Evolutionary conservation across 441 rosid genomes (phyloP).

Genomic region (Lepidium campestre): DNA sequence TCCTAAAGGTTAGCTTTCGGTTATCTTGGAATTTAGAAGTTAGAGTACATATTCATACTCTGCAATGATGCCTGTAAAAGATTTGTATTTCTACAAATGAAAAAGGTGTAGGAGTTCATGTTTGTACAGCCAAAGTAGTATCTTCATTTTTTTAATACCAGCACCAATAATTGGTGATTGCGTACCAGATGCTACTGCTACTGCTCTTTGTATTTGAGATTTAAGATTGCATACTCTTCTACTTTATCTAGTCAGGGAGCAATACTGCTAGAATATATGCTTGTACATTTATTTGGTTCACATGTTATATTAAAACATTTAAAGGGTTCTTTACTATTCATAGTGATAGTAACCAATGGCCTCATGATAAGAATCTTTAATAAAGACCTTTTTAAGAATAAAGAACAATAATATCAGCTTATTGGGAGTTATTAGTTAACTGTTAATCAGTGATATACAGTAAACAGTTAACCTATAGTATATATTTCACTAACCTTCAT

Average conservation of each 20-base stretch:
- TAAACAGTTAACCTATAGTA: neutral
- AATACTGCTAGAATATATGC: slow-evolving; percentile 31
- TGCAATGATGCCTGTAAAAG: slow-evolving; percentile 15
- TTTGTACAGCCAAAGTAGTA: slow-evolving; percentile 1
- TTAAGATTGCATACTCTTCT: slow-evolving; percentile 9
- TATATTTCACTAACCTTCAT: neutral
- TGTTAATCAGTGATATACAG: neutral
- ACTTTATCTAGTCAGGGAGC: slow-evolving; percentile 34
- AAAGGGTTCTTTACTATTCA: neutral
- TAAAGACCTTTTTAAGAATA: slow-evolving; percentile 10
- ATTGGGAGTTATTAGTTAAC: neutral
- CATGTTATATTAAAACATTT: neutral
- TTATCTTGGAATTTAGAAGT: slow-evolving; percentile 9
- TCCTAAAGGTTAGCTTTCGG: slow-evolving; percentile 23
- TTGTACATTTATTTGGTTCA: neutral
- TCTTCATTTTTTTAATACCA: neutral
- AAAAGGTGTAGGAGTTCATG: slow-evolving; percentile 9
- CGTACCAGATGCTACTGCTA: slow-evolving; percentile 25
- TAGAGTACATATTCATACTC: slow-evolving; percentile 8
- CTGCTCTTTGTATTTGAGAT: slow-evolving; percentile 16
- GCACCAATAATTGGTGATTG: slow-evolving; percentile 12
- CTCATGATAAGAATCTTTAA: slow-evolving; percentile 18
- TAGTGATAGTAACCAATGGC: slow-evolving; percentile 13
- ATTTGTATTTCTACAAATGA: slow-evolving; percentile 6
- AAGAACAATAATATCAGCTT: slow-evolving; percentile 23